These are phyloP conservation scores for Tylopilus sp. DNA, from an alignment of 768 basidiomycete species.

Conservation along the genomic window DNA sequence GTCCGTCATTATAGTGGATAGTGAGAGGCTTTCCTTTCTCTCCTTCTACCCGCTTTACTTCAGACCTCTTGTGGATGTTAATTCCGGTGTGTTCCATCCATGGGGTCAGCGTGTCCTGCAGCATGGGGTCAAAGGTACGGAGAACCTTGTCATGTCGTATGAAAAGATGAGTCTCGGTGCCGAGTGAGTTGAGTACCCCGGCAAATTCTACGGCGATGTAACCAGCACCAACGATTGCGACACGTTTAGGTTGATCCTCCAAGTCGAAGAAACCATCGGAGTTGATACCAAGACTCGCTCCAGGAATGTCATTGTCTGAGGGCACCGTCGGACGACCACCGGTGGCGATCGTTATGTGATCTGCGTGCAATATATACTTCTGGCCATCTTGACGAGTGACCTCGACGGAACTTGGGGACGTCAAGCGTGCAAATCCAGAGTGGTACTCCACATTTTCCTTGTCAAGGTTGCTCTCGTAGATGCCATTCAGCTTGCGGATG, in stretches of 20 bases:
- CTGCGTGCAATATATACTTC: conserved; percentile 69
- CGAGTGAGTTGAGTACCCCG: conserved; percentile 88
- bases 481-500: conserved; percentile 82
- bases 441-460: conserved; percentile 89
- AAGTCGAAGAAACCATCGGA: conserved; percentile 98
- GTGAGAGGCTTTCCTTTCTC: conserved; percentile 67
- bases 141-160: conserved; percentile 89
- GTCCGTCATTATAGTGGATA: conserved; percentile 71
- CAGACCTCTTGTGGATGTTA: conserved; percentile 74
- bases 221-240: conserved; percentile 93
- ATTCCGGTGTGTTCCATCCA: conserved; percentile 97
- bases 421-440: conserved; percentile 70
- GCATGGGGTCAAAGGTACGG: conserved; percentile 84
- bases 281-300: conserved; percentile 85
- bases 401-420: conserved; percentile 65
- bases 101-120: conserved; percentile 80
- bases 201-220: conserved; percentile 98
- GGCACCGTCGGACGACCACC: conserved; percentile 86
- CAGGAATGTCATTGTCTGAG: conserved; percentile 75
- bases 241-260: conserved; percentile 85
- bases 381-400: conserved; percentile 66
- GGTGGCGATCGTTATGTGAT: conserved; percentile 79
- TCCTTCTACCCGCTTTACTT: conserved; percentile 76
- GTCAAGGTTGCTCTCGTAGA: conserved; percentile 86
- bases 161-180: conserved; percentile 87